phyloP scores from a whole-genome alignment of 805 yeast genomes.

The Blastobotrys parvus region DNA sequence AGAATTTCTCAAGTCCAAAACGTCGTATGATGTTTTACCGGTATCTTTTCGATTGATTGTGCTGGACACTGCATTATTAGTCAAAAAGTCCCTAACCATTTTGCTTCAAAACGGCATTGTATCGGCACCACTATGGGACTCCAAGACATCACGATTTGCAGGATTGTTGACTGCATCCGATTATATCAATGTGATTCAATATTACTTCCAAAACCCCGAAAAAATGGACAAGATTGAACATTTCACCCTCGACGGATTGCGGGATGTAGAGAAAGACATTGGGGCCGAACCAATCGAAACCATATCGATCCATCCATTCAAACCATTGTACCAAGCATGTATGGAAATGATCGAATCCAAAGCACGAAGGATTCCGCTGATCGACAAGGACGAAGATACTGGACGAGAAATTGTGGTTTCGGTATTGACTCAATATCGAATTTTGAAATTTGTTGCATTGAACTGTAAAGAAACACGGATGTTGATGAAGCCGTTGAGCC shows the following conservation, averaged over 20 bases:
- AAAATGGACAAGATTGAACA: conserved; percentile 81
- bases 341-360: conserved; percentile 79
- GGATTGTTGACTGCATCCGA: conserved; percentile 89
- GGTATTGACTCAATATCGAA: conserved; percentile 93
- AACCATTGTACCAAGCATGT: conserved; percentile 86
- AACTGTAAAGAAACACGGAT: conserved; percentile 92
- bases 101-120: conserved; percentile 89
- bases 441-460: conserved; percentile 87
- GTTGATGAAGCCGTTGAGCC: conserved; percentile 65
- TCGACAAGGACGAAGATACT: conserved; percentile 88
- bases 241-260: conserved; percentile 72
- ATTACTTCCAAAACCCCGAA: conserved; percentile 80
- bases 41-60: conserved; percentile 90
- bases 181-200: conserved; percentile 90
- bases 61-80: conserved; percentile 81
- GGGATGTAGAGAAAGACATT: conserved; percentile 79
- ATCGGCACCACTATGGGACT: conserved; percentile 95
- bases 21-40: conserved; percentile 94
- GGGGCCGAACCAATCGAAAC: conserved; percentile 85
- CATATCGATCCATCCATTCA: conserved; percentile 81
- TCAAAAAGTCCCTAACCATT: conserved; percentile 84
- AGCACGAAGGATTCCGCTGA: conserved; percentile 88
- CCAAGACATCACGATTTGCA: conserved; percentile 80
- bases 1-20: conserved; percentile 74
- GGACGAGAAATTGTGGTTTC: conserved; percentile 90